Base-by-base conservation (phyloP, 1,139 yeast genomes). In the Yarrowia galli region DNA sequence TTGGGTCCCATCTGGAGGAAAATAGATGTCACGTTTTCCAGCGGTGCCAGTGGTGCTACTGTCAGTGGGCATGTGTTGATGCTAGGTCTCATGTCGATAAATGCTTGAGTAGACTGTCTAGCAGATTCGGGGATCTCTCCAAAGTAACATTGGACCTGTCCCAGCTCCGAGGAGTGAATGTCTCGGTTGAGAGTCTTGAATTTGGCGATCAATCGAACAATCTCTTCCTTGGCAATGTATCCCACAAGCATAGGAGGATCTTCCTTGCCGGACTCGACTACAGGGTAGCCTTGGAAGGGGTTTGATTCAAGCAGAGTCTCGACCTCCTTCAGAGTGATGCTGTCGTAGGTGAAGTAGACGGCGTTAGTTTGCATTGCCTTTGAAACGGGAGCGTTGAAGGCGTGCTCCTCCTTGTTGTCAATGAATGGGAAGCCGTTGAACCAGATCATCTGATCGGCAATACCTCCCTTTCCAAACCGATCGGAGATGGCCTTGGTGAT, bases 361-460 rank as follows among this genome's bases (percentile, higher is more conserved):
- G 49, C 38, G 13, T 65, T 58, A 16, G 28, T 65, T 23, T 58
- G 64, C 64, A 91, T 91, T 3, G 95, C 91, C 69, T 85, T 84
- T 15, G 79, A 80, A 0, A 89, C 91, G 1, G 82, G 82, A 7
- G 80, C 81, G 53, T 84, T 84, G 72, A 88, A 86, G 64, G 81
- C 83, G 68, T 84, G 85, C 67, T 88, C 91, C 71, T 89, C 92
- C 72, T 89, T 88, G 12, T 88, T 82, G 74, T 92, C 97, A 54
- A 95, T 83, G 69, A 85, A 86, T 0, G 99, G 99, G 68, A 91
- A 83, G 0, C 98, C 98, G 77, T 92, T 93, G 73, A 92, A 91
- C 65, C 82, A 81, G 71, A 96, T 92, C 91, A 93, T 95, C 76
- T 92, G 96, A 75, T 96, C 99, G 0, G 99, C 97, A 70, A 96